Evolutionary conservation across 2,329 filamentous ascomycete genomes (phyloP), one percentile per base, ranked within the genome.

Genomic region (Sporothrix globosa): DNA sequence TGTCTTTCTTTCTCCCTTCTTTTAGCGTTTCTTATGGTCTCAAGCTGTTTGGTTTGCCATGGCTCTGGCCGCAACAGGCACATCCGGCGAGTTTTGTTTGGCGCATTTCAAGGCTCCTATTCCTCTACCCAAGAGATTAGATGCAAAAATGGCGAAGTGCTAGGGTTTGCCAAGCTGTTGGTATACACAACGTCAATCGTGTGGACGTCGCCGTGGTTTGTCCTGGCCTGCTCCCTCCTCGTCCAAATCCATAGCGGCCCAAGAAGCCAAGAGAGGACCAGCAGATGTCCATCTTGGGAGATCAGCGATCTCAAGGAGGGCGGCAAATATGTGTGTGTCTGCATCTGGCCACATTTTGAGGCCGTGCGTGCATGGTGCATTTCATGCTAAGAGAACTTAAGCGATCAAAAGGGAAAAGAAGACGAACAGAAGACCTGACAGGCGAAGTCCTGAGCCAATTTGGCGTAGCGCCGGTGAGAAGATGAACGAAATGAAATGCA

Each of bases 301-400:
- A 63, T 63, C 58, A 46, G 58, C 58, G 39, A 46, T 46, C 39
- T 24, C 39, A 27, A 44, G 41, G 39, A 63, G 58, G 39, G 21
- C 27, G 58, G 24, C 11, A 14, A 13, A 54, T 44, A 50, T 50
- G 24, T 61, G 54, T 41, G 44, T 24, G 53, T 34, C 34, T 61
- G 41, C 30, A 50, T 27, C 24, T 2, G 48, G 67, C 39, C 48
- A 54, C 46, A 63, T 53, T 58, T 44, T 54, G n/a, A 44, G 68
- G 48, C 68, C 68, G 68, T 69, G 68, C 68, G 68, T 56, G 48
- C 68, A 65, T 69, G 10, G 68, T 46, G 68, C 68, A 65, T 69
- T 61, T 63, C 56, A 54, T 63, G 68, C 56, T 65, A 50, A 46
- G 11, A 46, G 65, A 19, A 17, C 39, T 44, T 44, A 41, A 30